Percentiles rank a stretch among this genome's conserved stretches.
phyloP scores from a whole-genome alignment of 257 asterid genomes.

The Pogostemon cablin region DNA sequence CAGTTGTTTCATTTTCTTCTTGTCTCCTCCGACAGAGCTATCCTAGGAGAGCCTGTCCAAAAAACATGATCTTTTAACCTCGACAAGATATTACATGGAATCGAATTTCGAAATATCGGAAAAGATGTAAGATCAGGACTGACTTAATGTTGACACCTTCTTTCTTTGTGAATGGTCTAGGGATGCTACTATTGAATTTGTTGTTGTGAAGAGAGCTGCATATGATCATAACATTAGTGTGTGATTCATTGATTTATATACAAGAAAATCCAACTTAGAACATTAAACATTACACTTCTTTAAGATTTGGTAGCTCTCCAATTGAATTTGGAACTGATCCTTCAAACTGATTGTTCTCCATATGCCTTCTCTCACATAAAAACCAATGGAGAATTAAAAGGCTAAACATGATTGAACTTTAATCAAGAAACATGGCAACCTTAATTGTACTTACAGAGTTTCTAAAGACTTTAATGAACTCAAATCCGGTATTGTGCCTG shows the following conservation, averaged over 20 bases:
- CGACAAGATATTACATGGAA: no score
- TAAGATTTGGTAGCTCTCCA: constrained; percentile 59
- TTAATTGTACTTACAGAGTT: constrained; percentile 55
- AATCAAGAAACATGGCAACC: background rate
- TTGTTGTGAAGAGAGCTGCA: constrained; percentile 75
- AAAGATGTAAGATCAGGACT: constrained; percentile 20
- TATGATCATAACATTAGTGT: constrained; percentile 10
- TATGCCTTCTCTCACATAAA: constrained; percentile 51
- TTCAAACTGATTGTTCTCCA: constrained; percentile 75
- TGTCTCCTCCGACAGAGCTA: constrained; percentile 23
- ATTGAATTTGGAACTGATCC: constrained; percentile 65
- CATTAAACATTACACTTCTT: constrained; percentile 66
- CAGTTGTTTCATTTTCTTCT: background rate
- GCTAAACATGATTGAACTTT: background rate
- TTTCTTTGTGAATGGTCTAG: constrained; percentile 49
- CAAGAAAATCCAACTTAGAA: background rate
- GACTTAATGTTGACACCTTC: constrained; percentile 50
- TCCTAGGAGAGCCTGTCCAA: constrained; percentile 41
- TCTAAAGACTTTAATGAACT: constrained; percentile 53
- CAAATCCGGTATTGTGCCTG: constrained; percentile 74
- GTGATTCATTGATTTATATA: background rate
- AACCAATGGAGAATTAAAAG: constrained; percentile 7
- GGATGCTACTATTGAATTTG: constrained; percentile 51
- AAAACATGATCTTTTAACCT: constrained; percentile 15
- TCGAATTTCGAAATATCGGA: background rate